Conservation (phyloP, 331 rosid species). For the Saraca asoca region DNA sequence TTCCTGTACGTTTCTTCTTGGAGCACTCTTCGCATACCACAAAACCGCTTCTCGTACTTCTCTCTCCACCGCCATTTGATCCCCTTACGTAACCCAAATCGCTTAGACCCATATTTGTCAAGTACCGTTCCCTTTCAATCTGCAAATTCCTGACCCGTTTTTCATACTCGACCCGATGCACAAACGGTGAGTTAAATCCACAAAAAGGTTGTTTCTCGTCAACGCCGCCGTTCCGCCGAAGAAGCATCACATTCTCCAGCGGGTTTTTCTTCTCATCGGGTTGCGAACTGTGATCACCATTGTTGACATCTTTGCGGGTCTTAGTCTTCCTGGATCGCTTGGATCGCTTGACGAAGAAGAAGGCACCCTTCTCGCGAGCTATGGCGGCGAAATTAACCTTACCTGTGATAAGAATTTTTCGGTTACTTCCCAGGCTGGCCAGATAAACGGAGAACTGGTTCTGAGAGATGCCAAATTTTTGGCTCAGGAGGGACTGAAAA, state of each 20-base stretch:
- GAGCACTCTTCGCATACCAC: slow-evolving; percentile 34
- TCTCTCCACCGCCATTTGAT: not conserved
- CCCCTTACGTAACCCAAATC: not conserved
- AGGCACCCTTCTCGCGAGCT: slow-evolving; percentile 40
- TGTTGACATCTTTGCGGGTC: slow-evolving; percentile 11
- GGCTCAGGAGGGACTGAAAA: slow-evolving; percentile 43
- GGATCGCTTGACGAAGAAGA: slow-evolving; percentile 63
- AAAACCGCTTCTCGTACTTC: not conserved
- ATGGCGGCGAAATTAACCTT: slow-evolving; percentile 57
- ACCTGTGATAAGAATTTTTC: slow-evolving; percentile 56
- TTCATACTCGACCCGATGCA: slow-evolving; percentile 26
- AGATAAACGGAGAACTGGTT: slow-evolving; percentile 55
- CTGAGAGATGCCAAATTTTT: slow-evolving; percentile 59
- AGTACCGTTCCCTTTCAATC: slow-evolving; percentile 32
- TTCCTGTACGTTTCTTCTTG: not conserved
- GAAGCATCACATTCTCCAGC: slow-evolving; percentile 51
- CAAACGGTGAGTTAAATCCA: slow-evolving; percentile 28
- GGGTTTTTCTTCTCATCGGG: slow-evolving; percentile 29
- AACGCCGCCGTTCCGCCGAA: slow-evolving; percentile 44
- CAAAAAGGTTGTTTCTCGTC: slow-evolving; percentile 15
- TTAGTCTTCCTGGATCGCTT: slow-evolving; percentile 48
- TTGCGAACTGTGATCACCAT: not conserved
- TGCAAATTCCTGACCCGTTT: slow-evolving; percentile 32
- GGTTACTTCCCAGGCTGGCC: slow-evolving; percentile 32
- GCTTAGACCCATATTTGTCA: slow-evolving; percentile 23